Evolutionary conservation across 164 flowering plant genomes (phyloP).

Genomic region (Hamamelis virginiana): DNA sequence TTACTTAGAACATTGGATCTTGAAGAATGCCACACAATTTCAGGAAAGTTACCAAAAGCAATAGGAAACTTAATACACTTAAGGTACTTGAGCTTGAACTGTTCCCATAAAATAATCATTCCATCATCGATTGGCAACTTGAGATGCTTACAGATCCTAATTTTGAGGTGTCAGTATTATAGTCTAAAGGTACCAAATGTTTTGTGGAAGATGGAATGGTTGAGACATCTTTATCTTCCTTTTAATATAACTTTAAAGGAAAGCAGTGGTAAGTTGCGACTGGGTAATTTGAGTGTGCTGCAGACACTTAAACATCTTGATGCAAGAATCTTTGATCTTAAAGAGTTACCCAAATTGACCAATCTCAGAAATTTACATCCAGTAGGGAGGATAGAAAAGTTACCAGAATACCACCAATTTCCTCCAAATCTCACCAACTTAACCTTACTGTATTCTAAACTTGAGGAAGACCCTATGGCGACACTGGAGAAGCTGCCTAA

Average conservation of each 20-base stretch:
- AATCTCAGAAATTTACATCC: not conserved
- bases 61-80: not conserved
- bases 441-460: too few relatives aligned
- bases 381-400: conserved; percentile 10
- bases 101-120: not conserved
- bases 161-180: not conserved
- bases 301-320: conserved; percentile 14
- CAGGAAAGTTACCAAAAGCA: not conserved
- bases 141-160: not conserved
- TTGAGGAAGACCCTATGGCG: conserved; percentile 1
- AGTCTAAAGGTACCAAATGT: not conserved
- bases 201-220: conserved; percentile 19
- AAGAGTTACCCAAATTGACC: too few relatives aligned
- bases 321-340: not conserved
- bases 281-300: conserved; percentile 18
- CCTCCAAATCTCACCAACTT: conserved; percentile 14
- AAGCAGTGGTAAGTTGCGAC: not conserved
- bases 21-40: not conserved
- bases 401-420: not conserved
- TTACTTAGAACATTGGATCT: not conserved
- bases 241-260: too few relatives aligned
- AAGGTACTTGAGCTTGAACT: not conserved
- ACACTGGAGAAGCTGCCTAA: conserved; percentile 18
- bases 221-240: conserved; percentile 17
- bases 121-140: not conserved